Evolutionary conservation across 192 early-diverging fungal species (phyloP).

Genomic region (Funneliformis mosseae): DNA sequence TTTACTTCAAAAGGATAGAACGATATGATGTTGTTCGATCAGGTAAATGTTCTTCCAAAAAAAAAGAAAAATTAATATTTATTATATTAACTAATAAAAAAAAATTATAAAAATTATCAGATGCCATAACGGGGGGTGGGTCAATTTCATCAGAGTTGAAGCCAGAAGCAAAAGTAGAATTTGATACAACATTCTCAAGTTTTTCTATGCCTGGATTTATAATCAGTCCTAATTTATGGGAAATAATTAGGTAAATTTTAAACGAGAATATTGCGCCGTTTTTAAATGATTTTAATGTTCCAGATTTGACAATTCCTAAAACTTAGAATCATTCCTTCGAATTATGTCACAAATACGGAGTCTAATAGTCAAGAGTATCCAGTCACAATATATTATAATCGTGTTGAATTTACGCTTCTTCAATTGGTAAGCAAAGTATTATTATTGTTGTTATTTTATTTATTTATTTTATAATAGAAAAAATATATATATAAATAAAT

Average conservation of each 20-base stretch:
- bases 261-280: background rate
- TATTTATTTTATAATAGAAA: no score
- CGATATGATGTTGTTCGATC: background rate
- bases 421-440: background rate
- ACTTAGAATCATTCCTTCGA: constrained; percentile 20
- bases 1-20: constrained; percentile 27
- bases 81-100: background rate
- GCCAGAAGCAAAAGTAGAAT: background rate
- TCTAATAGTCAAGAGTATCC: constrained; percentile 21
- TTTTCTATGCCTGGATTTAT: constrained; percentile 18
- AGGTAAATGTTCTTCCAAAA: background rate
- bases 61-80: background rate
- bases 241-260: background rate
- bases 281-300: no score
- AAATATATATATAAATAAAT: no score
- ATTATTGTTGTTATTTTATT: background rate
- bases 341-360: background rate
- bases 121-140: constrained; percentile 15
- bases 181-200: constrained; percentile 12
- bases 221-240: constrained; percentile 20
- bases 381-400: background rate
- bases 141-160: background rate
- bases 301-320: background rate
- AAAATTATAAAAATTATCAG: background rate
- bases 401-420: constrained; percentile 8